Percentiles rank a stretch among this genome's conserved stretches.
These are phyloP conservation scores for Plantago lanceolata DNA, from an alignment of 305 asterid genomes.

Conservation along the genomic window DNA sequence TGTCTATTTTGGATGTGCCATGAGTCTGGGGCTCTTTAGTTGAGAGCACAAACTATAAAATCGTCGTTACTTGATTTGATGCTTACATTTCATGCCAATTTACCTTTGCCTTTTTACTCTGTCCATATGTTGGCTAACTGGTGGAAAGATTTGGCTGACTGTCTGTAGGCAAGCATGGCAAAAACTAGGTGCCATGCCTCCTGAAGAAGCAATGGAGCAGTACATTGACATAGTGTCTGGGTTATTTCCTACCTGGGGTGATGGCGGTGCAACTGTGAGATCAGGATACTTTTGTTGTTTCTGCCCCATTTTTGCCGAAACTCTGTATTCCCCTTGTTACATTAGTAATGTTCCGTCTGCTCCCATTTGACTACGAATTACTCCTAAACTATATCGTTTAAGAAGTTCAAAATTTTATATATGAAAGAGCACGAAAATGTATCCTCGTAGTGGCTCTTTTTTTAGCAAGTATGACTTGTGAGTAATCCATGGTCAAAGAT, in stretches of 20 bases:
- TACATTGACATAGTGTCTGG: conserved; percentile 74
- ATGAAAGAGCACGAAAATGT: no score
- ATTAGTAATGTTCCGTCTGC: conserved; percentile 4
- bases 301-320: conserved; percentile 2
- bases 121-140: conserved; percentile 24
- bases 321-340: background rate
- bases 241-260: conserved; percentile 81
- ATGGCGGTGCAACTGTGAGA: conserved; percentile 62
- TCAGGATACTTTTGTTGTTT: conserved; percentile 25
- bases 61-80: conserved; percentile 9
- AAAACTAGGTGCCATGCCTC: conserved; percentile 87
- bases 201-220: conserved; percentile 96
- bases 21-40: conserved; percentile 2
- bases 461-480: background rate
- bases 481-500: background rate
- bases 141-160: conserved; percentile 25
- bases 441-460: no score
- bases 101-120: conserved; percentile 9
- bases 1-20: conserved; percentile 5
- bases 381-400: background rate
- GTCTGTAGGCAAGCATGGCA: conserved; percentile 93
- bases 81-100: conserved; percentile 9
- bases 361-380: background rate
- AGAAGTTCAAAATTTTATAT: no score
- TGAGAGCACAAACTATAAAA: conserved; percentile 9